Evolutionary conservation across 495 filamentous ascomycete species (phyloP).

Genomic region (Penicillium desertorum): DNA sequence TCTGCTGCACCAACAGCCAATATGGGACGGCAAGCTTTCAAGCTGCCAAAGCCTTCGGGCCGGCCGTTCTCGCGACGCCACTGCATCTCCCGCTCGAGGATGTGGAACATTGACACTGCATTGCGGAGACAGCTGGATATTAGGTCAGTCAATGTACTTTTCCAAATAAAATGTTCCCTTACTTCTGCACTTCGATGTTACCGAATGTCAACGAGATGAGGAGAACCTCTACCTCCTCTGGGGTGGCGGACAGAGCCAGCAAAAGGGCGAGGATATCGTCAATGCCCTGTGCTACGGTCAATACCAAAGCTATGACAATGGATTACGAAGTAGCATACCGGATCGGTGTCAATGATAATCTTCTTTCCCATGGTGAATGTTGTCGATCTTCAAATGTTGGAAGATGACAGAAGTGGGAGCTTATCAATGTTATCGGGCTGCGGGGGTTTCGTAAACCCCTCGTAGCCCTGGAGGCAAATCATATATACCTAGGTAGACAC

Average conservation of each 20-base stretch:
- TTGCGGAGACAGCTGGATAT: slow-evolving; percentile 76
- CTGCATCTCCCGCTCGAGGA: slow-evolving; percentile 82
- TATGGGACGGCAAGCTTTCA: slow-evolving; percentile 70
- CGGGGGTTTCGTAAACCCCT: slow-evolving; percentile 10
- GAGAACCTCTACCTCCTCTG: slow-evolving; percentile 83
- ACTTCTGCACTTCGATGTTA: slow-evolving; percentile 83
- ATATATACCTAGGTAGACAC: neutral
- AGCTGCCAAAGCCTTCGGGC: slow-evolving; percentile 64
- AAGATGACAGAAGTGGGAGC: slow-evolving; percentile 13
- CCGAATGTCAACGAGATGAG: slow-evolving; percentile 91
- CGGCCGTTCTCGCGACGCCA: slow-evolving; percentile 72
- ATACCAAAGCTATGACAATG: neutral
- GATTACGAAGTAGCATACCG: slow-evolving; percentile 44
- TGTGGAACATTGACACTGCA: slow-evolving; percentile 86
- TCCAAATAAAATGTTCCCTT: slow-evolving; percentile 4
- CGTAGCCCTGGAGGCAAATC: neutral
- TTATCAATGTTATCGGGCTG: slow-evolving; percentile 17
- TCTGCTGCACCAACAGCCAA: slow-evolving; percentile 84
- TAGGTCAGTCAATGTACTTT: neutral
- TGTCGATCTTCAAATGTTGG: neutral
- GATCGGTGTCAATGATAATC: slow-evolving; percentile 94
- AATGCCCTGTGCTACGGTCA: slow-evolving; percentile 59
- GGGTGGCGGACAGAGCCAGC: slow-evolving; percentile 76
- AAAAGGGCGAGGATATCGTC: slow-evolving; percentile 89
- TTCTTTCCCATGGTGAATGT: slow-evolving; percentile 47